phyloP scores from a whole-genome alignment of 1,284 basidiomycete species.

The Leccinum angustisporum region DNA sequence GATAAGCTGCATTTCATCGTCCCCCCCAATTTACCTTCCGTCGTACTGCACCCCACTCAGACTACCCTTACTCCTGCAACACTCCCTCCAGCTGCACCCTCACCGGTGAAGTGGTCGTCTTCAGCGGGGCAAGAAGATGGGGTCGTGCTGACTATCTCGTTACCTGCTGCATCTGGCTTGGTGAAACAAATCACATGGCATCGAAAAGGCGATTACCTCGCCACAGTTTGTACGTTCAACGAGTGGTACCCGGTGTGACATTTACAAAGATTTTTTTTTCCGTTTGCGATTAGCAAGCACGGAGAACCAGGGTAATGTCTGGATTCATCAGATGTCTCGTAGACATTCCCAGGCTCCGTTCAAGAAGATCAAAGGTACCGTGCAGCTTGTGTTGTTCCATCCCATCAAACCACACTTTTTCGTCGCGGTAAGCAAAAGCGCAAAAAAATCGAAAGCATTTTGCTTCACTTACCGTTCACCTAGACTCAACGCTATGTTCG shows the following conservation, averaged over 20 bases:
- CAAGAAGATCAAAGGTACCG: conserved; percentile 87
- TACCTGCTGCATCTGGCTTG: conserved; percentile 71
- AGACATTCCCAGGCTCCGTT: conserved; percentile 98
- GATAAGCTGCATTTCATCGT: conserved; percentile 82
- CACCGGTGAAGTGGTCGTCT: conserved; percentile 68
- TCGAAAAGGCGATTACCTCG: conserved; percentile 92
- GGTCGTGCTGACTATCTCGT: conserved; percentile 57
- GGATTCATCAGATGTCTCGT: conserved; percentile 94
- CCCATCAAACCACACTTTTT: conserved; percentile 95
- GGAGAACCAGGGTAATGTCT: conserved; percentile 70
- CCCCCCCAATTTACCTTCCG: conserved; percentile 70
- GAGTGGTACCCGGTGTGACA: conserved; percentile 8
- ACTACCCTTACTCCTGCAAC: conserved; percentile 63
- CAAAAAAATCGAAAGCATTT: conserved; percentile 1
- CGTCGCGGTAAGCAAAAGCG: conserved; percentile 73
- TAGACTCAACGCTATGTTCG: conserved; percentile 96
- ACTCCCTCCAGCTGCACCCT: conserved; percentile 60
- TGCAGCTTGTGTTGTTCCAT: conserved; percentile 94
- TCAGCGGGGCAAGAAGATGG: conserved; percentile 46
- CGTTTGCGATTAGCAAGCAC: conserved; percentile 47
- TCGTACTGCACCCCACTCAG: conserved; percentile 62
- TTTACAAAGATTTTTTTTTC: conserved; percentile 13
- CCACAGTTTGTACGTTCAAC: conserved; percentile 76
- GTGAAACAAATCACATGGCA: conserved; percentile 93
- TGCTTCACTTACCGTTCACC: conserved; percentile 13